phyloP scores from a whole-genome alignment of 1,284 basidiomycete genomes.

The Trichosporon sp. region DNA sequence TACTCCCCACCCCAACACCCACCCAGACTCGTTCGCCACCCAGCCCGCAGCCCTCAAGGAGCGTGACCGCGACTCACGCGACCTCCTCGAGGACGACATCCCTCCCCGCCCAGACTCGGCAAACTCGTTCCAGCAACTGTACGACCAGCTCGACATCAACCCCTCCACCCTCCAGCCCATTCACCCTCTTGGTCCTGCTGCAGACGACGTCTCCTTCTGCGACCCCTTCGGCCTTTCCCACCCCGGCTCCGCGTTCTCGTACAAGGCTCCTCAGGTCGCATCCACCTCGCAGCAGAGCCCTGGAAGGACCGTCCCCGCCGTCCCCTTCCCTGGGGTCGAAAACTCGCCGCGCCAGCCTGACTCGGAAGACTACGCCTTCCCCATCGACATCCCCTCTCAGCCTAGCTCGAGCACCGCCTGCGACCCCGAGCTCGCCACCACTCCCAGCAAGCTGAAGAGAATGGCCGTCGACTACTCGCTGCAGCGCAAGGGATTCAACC shows the following conservation, averaged over 20 bases:
- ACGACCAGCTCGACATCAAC: slow-evolving; percentile 50
- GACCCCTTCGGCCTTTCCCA: slow-evolving; percentile 7
- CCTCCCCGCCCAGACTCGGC: neutral
- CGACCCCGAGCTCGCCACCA: neutral
- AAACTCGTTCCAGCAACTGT: slow-evolving; percentile 49
- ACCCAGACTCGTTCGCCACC: slow-evolving; percentile 41
- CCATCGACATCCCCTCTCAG: slow-evolving; percentile 16
- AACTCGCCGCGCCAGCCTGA: neutral
- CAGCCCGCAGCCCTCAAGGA: neutral
- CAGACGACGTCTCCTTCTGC: slow-evolving; percentile 18
- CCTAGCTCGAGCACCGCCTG: neutral
- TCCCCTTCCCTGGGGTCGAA: slow-evolving; percentile 12
- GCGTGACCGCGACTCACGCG: slow-evolving; percentile 1
- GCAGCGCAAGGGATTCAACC: slow-evolving; percentile 17
- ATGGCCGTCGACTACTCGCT: slow-evolving; percentile 18
- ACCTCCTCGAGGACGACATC: neutral
- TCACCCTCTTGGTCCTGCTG: slow-evolving; percentile 23
- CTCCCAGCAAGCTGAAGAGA: slow-evolving; percentile 1
- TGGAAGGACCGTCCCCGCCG: neutral
- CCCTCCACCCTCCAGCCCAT: slow-evolving; percentile 12
- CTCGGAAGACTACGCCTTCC: slow-evolving; percentile 5
- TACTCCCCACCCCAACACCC: slow-evolving; percentile 18
- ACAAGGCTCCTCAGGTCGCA: neutral
- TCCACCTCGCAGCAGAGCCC: neutral
- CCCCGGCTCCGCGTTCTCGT: slow-evolving; percentile 1